Percentiles rank a stretch among this genome's conserved stretches.
phyloP scores from a whole-genome alignment of 805 yeast genomes.

The Yamadazyma takamatsuzukensis region DNA sequence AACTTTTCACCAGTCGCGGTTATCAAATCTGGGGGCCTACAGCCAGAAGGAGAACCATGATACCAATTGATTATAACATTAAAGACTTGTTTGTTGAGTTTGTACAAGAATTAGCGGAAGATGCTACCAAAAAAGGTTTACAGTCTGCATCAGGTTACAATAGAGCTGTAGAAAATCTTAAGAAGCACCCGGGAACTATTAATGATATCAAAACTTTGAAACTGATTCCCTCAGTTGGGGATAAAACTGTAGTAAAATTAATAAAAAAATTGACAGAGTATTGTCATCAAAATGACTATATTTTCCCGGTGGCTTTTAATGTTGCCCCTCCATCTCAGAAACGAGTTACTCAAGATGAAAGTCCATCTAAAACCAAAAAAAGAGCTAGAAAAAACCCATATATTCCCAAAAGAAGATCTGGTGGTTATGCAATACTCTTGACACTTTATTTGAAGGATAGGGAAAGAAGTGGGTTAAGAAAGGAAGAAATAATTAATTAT shows the following conservation, averaged over 20 bases:
- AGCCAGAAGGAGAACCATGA: no score
- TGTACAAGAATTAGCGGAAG: constrained; percentile 52
- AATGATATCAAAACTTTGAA: constrained; percentile 55
- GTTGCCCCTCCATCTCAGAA: constrained; percentile 1
- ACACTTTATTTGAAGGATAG: constrained; percentile 52
- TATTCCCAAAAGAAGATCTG: constrained; percentile 72
- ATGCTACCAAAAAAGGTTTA: constrained; percentile 45
- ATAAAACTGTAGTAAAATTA: constrained; percentile 54
- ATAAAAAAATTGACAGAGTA: constrained; percentile 44
- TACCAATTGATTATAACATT: no score
- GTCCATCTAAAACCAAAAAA: constrained; percentile 4
- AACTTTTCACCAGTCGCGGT: no score
- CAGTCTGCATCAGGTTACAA: constrained; percentile 51
- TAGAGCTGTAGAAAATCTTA: constrained; percentile 54
- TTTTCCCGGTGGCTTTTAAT: constrained; percentile 38
- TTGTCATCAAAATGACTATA: constrained; percentile 53
- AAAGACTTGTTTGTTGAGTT: constrained; percentile 53
- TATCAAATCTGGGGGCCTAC: no score
- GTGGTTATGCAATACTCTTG: constrained; percentile 78
- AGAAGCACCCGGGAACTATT: constrained; percentile 42
- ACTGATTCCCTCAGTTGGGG: constrained; percentile 68
- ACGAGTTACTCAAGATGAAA: constrained; percentile 1
- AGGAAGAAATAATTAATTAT: constrained; percentile 49
- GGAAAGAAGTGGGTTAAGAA: constrained; percentile 54
- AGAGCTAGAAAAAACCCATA: constrained; percentile 36